phyloP scores from a whole-genome alignment of 2,329 filamentous ascomycete genomes.

The Colletotrichum neosansevieriae region DNA sequence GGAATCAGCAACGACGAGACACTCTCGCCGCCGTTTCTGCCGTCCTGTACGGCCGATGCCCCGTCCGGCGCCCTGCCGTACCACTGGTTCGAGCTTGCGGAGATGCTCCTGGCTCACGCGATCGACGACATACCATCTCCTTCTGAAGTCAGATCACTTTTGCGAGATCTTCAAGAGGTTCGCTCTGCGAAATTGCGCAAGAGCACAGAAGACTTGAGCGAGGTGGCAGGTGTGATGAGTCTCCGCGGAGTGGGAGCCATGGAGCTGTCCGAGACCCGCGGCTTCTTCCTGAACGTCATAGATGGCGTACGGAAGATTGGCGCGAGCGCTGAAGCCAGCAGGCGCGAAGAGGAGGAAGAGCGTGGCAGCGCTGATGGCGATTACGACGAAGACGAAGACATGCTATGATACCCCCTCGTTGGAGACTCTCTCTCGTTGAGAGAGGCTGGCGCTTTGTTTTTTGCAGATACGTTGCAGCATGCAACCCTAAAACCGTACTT shows the following conservation, averaged over 20 bases:
- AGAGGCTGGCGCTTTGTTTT: conserved; percentile 16
- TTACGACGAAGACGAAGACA: conserved; percentile 69
- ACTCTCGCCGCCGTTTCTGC: conserved; percentile 81
- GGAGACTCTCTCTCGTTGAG: conserved; percentile 1
- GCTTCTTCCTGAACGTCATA: conserved; percentile 86
- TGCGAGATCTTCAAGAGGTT: conserved; percentile 88
- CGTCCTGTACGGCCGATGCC: conserved; percentile 77
- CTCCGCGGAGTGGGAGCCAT: conserved; percentile 86
- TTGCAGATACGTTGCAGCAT: not conserved
- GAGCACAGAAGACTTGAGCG: conserved; percentile 78
- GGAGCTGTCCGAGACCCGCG: conserved; percentile 89
- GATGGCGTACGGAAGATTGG: conserved; percentile 89
- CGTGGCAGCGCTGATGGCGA: conserved; percentile 71
- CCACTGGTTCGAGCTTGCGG: conserved; percentile 93
- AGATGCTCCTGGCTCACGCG: conserved; percentile 87
- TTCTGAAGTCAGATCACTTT: conserved; percentile 78
- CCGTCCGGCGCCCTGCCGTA: conserved; percentile 83
- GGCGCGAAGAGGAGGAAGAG: conserved; percentile 82
- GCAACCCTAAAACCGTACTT: not conserved
- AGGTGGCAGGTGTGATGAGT: conserved; percentile 77
- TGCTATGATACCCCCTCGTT: conserved; percentile 47
- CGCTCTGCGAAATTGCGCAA: conserved; percentile 89
- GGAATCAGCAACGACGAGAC: conserved; percentile 44
- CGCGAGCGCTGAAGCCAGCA: conserved; percentile 80
- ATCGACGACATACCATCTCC: conserved; percentile 83